Percentiles rank a stretch among this genome's conserved stretches.
phyloP scores from a whole-genome alignment of 2,329 filamentous ascomycete genomes.

The Monosporascus sp. region DNA sequence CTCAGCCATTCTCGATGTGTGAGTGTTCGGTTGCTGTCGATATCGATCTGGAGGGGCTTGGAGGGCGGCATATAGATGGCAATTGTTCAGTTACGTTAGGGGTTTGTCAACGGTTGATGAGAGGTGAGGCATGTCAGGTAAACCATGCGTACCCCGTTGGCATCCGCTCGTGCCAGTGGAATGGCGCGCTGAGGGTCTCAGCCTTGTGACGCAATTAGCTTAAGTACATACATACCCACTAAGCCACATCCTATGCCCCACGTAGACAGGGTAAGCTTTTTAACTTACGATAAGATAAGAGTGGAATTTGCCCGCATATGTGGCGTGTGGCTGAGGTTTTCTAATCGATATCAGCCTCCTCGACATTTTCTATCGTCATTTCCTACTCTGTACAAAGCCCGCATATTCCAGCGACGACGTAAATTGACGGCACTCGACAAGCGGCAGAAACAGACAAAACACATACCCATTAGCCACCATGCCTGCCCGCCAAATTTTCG shows the following conservation, averaged over 20 bases:
- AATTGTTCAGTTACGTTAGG: neutral
- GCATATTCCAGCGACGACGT: neutral
- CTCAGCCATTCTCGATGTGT: conserved; percentile 14
- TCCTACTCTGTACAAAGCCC: neutral
- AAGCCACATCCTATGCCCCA: too few relatives aligned
- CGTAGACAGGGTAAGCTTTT: neutral
- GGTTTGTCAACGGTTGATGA: neutral
- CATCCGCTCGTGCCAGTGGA: too few relatives aligned
- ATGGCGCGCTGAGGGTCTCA: neutral
- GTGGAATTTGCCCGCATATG: neutral
- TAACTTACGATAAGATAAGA: neutral
- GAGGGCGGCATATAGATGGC: neutral
- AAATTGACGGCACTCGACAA: neutral
- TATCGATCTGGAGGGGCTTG: neutral
- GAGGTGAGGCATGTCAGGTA: neutral
- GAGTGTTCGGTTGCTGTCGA: neutral
- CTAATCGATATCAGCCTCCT: neutral
- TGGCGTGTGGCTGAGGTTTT: neutral
- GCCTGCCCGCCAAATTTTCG: conserved; percentile 56
- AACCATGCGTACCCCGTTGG: neutral
- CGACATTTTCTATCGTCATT: neutral
- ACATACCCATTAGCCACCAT: conserved; percentile 33
- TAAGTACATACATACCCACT: neutral
- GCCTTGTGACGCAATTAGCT: conserved; percentile 18
- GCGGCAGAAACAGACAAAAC: neutral